Base-by-base conservation (phyloP, 2,329 filamentous ascomycete species). In the Fusarium scirpi region DNA sequence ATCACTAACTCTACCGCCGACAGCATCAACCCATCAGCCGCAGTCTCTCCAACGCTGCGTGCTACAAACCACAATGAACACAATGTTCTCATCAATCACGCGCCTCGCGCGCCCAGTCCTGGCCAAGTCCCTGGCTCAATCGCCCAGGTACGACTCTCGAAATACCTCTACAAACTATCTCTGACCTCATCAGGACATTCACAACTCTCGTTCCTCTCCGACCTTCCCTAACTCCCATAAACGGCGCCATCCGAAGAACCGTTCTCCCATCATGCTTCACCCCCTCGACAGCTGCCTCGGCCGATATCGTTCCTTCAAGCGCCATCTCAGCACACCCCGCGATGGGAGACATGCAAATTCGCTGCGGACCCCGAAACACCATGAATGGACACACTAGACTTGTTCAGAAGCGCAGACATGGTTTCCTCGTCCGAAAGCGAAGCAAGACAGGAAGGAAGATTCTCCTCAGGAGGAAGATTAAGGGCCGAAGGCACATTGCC, bases 341-440 rank as follows among this genome's bases (percentile, higher is more conserved):
- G 11, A 78, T 89, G n/a, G 78, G 76, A 8, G 82, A 79, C 49
- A 77, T 78, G 76, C 87, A 89, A 79, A 80, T 89, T 69, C 85
- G 87, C 58, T 89, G 85, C 80, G 87, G 86, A 3, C 87, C 87
- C 49, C 84, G 87, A 63, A 84, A 87, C 74, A 89, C 86, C 32
- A 85, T 89, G 85, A 84, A 85, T 58, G 79, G 82, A 52, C 79
- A 84, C 58, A 87, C 85, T 58, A 82, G 87, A 38, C 80, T 89
- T 57, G 77, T 89, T 16, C 86, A 89, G 79, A 90, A 89, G 82
- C 82, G 87, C 25, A 83, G 87, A 70, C 84, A 86, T 69, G 88
- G 88, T 2, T 90, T 89, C 72, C 77, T 90, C 49, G 83, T 81
- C 70, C 81, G 87, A 40, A 77, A 84, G 70, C 80, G 83, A 70